Base-by-base conservation (phyloP, 352 stramenopile genomes). In the Achlya hypogyna region DNA sequence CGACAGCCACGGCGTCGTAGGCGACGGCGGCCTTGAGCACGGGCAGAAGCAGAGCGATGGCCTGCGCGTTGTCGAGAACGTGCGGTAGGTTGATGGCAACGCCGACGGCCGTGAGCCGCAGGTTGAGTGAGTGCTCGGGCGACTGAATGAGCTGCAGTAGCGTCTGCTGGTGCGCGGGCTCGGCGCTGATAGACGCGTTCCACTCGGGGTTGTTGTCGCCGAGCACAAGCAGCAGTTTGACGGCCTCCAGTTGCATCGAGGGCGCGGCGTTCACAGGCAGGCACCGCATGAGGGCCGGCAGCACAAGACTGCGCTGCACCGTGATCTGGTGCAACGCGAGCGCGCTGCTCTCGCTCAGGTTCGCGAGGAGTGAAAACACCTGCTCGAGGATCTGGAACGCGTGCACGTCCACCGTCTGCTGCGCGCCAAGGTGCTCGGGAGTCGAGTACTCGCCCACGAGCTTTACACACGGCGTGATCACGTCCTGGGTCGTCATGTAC, bases 31-130 rank as follows among this genome's bases (percentile, higher is more conserved):
- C 54, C 59, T 93, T 79, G 10, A 95, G 51, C 3, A 92, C 73
- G 0, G 86, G 82, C 62, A 95, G 59, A 60, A 93, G 70, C 14
- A 78, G 77, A 58, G 74, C 74, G 18, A 93, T 78, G 66, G 40
- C 47, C 31, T 90, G 87, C 18, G 75, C 72, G n/a, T 90, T 80
- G 38, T 75, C 76, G 54, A 87, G 73, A 76, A 91, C 88, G 59
- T 91, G 88, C 25, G 80, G 68, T 51, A 95, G 69, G 74, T 95
- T 93, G 73, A 89, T 89, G 9, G 81, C 84, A 52, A 92, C 82
- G 6, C 84, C 86, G 14, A 93, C 79, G 0, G 82, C 42, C 12
- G 60, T 67, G 16, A 67, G 25, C 28, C 60, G 60, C 10, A 67
- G 51, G 20, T 58, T 58, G 0, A 47, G 47, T 5, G 27, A 49